Base-by-base conservation (phyloP, 2,329 filamentous ascomycete genomes). In the Chaetomiaceae sp. region DNA sequence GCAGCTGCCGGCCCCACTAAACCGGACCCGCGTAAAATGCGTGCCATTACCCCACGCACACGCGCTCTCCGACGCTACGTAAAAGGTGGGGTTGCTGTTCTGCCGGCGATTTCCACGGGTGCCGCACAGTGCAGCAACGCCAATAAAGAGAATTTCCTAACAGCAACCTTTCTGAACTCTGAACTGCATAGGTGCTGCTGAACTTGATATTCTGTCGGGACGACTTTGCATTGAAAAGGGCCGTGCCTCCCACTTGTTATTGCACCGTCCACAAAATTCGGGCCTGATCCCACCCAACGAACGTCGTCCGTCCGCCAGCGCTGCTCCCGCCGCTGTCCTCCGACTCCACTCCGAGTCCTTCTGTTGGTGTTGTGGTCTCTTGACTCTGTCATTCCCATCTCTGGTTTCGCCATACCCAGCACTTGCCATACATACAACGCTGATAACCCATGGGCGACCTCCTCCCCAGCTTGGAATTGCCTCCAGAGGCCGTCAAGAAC, bases 381-480 rank as follows among this genome's bases (percentile, higher is more conserved):
- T 46, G 42, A 42, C 47, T 20, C n/a, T 34, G 33, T 25, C 14
- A 8, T 41, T 8, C 32, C 41, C 18, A 10, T 40, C 11, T 37
- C 40, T 20, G 7, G 9, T 25, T 21, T 21, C 30, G 11, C 29
- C 40, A 21, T n/a, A 29, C 36, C 23, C 18, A 9, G 25, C 38
- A 16, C 27, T 21, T n/a, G 6, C 45, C 25, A 18, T 16, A 13
- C 16, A 13, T n/a, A 37, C 9, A 33, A 32, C 32, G 5, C 29
- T 37, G 11, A 29, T 21, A 48, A 23, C 45, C 29, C 42, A 59
- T 61, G 59, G 59, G 56, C 46, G 49, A 61, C 16, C 50, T 56
- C 42, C 25, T 58, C 40, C 53, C 59, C 14, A 58, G 53, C 44
- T 20, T 58, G 36, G 49, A 60, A 50, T 40, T 61, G 33, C 55